Percentiles rank a stretch among this genome's conserved stretches.
Evolutionary conservation across 225 moss, liverwort and hornwort genomes (phyloP).

Genomic region (Physcomitrellopsis africana): DNA sequence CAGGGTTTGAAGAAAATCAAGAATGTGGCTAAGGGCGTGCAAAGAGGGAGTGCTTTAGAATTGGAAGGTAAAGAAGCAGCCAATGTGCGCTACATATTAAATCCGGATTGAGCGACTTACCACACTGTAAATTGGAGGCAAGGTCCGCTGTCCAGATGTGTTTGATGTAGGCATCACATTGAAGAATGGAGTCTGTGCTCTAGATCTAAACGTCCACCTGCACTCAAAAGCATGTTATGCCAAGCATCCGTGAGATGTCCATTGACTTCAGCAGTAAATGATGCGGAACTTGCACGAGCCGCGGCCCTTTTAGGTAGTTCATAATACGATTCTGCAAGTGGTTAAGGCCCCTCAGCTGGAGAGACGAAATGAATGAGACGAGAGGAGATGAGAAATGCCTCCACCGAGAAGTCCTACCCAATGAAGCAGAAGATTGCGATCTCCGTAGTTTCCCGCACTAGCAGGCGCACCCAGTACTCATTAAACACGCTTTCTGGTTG

Average conservation of each 20-base stretch:
- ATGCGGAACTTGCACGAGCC: neutral
- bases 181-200: conserved; percentile 67
- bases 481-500: conserved; percentile 58
- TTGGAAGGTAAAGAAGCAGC: neutral
- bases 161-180: conserved; percentile 61
- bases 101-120: conserved; percentile 33
- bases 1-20: too few species aligned
- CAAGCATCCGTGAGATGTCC: neutral
- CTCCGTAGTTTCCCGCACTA: conserved; percentile 65
- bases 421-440: conserved; percentile 66
- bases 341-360: neutral
- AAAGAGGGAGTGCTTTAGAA: neutral
- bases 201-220: conserved; percentile 78
- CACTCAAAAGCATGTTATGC: neutral
- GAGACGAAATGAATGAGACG: neutral
- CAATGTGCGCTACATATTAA: neutral
- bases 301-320: neutral
- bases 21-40: too few species aligned
- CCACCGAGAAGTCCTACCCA: conserved; percentile 42
- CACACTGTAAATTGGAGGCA: conserved; percentile 71
- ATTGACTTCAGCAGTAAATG: neutral
- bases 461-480: conserved; percentile 69
- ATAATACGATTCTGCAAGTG: neutral
- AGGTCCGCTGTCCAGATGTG: conserved; percentile 42
- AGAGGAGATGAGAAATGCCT: neutral